Evolutionary conservation across 306 rosid genomes (phyloP), one percentile per base, ranked within the genome.

Genomic region (Quercus agrifolia): DNA sequence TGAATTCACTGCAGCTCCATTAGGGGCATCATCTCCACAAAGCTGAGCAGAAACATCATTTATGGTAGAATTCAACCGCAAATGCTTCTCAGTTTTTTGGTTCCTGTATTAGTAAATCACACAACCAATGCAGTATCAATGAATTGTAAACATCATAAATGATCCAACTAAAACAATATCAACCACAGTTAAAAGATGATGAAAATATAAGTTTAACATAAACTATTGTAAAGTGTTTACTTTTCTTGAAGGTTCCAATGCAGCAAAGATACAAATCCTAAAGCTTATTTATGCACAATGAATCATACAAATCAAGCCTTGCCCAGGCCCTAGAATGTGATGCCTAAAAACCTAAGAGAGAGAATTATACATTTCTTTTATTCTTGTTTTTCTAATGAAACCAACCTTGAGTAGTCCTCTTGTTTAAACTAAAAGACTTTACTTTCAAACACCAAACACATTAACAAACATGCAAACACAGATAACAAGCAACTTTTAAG

Each of bases 41-140:
- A 21, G 23, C 23, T 21, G 23, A 21, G 23, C 23, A 21, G 0
- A 21, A 21, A 21, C 23, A 21, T 21, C 23, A 21, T 21, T 21
- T 21, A 21, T 21, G 23, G 23, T 21, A 21, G 23, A 21, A 21
- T 21, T 21, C 23, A 21, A 21, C 23, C 23, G 87, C n/a, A 85
- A 85, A 68, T 86, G 86, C 85, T 90, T 88, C 78, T 88, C 89
- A 9, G 79, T 64, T 80, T 79, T 79, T 58, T 90, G 94, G 21
- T 90, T 86, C 78, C 55, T 90, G 87, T 78, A 70, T 13, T 44
- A n/a, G 51, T 63, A 71, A 82, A 63, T 78, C 21, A 27, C 69
- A 79, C 12, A 4, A 21, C 28, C 54, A 18, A 33, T 31, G 10
- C 17, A 31, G 4, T 30, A 28, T 27, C 17, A 74, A 23, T 74